Conservation (phyloP, 179 eudicot genomes). For the Heliamphora pulchella region DNA sequence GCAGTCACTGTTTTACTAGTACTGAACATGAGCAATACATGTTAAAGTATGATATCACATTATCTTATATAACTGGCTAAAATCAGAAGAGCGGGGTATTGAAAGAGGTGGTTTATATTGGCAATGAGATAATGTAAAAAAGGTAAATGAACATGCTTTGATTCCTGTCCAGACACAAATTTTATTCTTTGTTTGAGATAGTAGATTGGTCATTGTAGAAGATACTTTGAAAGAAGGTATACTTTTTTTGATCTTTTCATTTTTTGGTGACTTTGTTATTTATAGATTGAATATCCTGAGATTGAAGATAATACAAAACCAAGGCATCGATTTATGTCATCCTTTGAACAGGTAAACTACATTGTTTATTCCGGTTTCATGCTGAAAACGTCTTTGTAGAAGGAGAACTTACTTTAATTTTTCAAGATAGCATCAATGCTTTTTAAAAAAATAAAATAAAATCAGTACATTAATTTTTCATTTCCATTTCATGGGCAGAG, state of each 20-base stretch:
- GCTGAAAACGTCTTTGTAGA: neutral
- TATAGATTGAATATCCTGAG: slow-evolving; percentile 96
- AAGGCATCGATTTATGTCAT: slow-evolving; percentile 96
- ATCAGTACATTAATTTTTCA: neutral
- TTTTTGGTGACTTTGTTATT: slow-evolving; percentile 8
- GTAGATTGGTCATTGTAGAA: neutral
- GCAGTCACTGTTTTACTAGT: neutral
- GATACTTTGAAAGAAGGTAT: neutral
- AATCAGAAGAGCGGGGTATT: neutral
- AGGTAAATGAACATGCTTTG: neutral
- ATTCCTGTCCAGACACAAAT: neutral
- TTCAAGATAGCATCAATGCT: neutral
- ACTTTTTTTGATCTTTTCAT: neutral
- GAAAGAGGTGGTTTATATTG: neutral
- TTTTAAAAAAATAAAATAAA: too few species aligned
- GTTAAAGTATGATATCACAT: neutral
- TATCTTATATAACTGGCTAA: neutral
- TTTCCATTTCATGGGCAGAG: slow-evolving; percentile 39
- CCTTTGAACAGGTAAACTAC: slow-evolving; percentile 69
- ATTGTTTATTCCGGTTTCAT: neutral
- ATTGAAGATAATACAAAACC: slow-evolving; percentile 85
- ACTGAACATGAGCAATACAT: neutral
- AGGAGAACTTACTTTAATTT: neutral
- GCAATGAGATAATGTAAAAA: neutral
- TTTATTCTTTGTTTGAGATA: neutral